Percentiles rank a stretch among this genome's conserved stretches.
These are phyloP conservation scores for Cyclotella kingstonii DNA, from an alignment of 108 stramenopile species.

Conservation along the genomic window DNA sequence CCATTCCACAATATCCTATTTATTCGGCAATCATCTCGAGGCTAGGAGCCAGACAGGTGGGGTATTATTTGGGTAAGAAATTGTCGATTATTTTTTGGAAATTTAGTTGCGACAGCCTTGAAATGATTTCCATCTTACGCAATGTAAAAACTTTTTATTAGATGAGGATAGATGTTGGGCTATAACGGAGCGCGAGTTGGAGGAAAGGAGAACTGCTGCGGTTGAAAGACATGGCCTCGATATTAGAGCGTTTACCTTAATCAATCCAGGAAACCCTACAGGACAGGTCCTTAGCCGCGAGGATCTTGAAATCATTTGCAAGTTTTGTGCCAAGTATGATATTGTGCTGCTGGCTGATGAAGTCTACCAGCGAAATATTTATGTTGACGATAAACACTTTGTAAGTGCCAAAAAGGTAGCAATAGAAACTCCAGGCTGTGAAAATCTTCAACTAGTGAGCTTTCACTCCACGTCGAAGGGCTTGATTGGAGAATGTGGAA, in stretches of 20 bases:
- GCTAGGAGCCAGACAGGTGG: constrained; percentile 79
- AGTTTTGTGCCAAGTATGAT: constrained; percentile 65
- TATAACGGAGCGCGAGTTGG: constrained; percentile 67
- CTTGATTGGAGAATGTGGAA: constrained; percentile 92
- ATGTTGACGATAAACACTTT: constrained; percentile 68
- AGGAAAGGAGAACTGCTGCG: constrained; percentile 59
- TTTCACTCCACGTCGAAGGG: constrained; percentile 95
- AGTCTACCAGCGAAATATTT: constrained; percentile 91
- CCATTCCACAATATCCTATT: constrained; percentile 96
- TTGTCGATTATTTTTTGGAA: background rate
- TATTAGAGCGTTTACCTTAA: constrained; percentile 81
- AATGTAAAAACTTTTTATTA: too few species aligned
- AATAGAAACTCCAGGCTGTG: constrained; percentile 51
- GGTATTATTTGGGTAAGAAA: constrained; percentile 73
- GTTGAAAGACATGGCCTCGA: constrained; percentile 58
- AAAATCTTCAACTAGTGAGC: constrained; percentile 82
- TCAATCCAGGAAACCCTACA: constrained; percentile 98
- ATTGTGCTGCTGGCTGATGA: constrained; percentile 91
- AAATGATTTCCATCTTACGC: too few species aligned
- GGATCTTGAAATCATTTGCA: constrained; percentile 76
- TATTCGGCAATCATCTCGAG: constrained; percentile 84
- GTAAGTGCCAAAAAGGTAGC: constrained; percentile 78
- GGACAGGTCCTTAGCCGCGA: constrained; percentile 78
- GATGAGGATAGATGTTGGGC: constrained; percentile 85
- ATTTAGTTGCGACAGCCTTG: too few species aligned